phyloP scores from a whole-genome alignment of 2,329 filamentous ascomycete genomes.

The Stagonosporopsis vannaccii region DNA sequence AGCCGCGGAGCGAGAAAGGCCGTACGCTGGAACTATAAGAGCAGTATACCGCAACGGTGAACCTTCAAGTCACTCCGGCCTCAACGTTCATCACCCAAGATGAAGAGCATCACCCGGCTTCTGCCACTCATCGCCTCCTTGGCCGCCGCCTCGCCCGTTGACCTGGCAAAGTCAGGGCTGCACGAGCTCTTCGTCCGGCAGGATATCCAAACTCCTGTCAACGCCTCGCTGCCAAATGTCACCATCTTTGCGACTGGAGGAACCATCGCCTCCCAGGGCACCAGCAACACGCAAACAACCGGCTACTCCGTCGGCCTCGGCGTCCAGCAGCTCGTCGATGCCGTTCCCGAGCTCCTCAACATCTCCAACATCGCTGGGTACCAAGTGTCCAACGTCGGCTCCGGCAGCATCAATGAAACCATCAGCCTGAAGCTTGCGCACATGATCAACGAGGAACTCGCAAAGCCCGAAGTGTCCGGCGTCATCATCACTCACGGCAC shows the following conservation, averaged over 20 bases:
- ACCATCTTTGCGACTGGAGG: slow-evolving; percentile 66
- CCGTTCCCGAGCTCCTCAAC: slow-evolving; percentile 63
- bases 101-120: slow-evolving; percentile 31
- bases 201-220: slow-evolving; percentile 46
- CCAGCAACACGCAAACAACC: slow-evolving; percentile 60
- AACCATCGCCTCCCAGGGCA: slow-evolving; percentile 64
- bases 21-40: slow-evolving; percentile 6
- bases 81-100: slow-evolving; percentile 17
- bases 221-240: slow-evolving; percentile 61
- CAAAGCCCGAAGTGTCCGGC: slow-evolving; percentile 52
- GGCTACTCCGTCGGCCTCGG: slow-evolving; percentile 63
- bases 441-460: slow-evolving; percentile 59
- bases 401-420: slow-evolving; percentile 54
- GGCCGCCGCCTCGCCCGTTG: slow-evolving; percentile 32
- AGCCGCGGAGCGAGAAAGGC: neutral
- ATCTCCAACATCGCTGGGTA: slow-evolving; percentile 63
- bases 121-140: slow-evolving; percentile 30
- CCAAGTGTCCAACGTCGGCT: slow-evolving; percentile 49
- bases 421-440: slow-evolving; percentile 59
- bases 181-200: slow-evolving; percentile 39
- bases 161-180: slow-evolving; percentile 21
- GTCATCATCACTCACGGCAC: slow-evolving; percentile 71
- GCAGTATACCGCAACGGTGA: neutral
- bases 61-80: neutral
- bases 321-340: slow-evolving; percentile 60